These are phyloP conservation scores for Sextonia rubra DNA, from an alignment of 164 flowering plant species.

Conservation along the genomic window DNA sequence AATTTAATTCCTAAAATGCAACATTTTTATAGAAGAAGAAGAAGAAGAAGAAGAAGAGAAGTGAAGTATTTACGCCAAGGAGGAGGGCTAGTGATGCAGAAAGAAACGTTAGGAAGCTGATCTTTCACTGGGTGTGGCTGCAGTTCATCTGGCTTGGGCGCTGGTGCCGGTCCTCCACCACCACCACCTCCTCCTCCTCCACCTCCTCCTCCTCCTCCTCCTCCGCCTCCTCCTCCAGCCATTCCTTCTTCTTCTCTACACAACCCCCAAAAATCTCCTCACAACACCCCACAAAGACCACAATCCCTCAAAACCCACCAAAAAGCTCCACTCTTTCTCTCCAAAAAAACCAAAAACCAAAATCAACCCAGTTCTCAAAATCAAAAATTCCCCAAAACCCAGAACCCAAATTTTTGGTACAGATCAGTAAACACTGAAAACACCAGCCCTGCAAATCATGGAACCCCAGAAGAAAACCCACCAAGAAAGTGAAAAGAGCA, in stretches of 20 bases:
- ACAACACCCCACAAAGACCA: conserved; percentile 1
- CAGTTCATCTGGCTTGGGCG: conserved; percentile 61
- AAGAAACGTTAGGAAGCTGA: conserved; percentile 63
- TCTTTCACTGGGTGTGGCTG: conserved; percentile 73
- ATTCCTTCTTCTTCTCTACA: conserved; percentile 9
- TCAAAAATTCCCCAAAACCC: background rate
- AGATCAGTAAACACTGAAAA: too few relatives aligned
- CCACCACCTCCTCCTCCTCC: too few relatives aligned
- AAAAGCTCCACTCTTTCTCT: conserved; percentile 8
- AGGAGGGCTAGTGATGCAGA: conserved; percentile 80
- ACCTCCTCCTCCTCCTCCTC: too few relatives aligned
- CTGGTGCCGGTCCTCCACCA: conserved; percentile 57
- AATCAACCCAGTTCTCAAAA: background rate
- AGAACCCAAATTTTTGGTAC: too few relatives aligned
- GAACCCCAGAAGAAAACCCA: too few relatives aligned
- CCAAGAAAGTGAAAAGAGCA: too few relatives aligned
- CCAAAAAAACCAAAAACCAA: conserved; percentile 14
- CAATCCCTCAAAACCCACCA: conserved; percentile 5
- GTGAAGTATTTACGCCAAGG: conserved; percentile 67
- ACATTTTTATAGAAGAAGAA: too few relatives aligned
- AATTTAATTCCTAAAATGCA: background rate
- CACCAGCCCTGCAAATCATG: too few relatives aligned
- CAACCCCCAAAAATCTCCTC: conserved; percentile 4
- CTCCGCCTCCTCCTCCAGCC: conserved; percentile 11
- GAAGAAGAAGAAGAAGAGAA: background rate